Conservation (phyloP, 768 basidiomycete genomes). For the Gautieria morchelliformis region DNA sequence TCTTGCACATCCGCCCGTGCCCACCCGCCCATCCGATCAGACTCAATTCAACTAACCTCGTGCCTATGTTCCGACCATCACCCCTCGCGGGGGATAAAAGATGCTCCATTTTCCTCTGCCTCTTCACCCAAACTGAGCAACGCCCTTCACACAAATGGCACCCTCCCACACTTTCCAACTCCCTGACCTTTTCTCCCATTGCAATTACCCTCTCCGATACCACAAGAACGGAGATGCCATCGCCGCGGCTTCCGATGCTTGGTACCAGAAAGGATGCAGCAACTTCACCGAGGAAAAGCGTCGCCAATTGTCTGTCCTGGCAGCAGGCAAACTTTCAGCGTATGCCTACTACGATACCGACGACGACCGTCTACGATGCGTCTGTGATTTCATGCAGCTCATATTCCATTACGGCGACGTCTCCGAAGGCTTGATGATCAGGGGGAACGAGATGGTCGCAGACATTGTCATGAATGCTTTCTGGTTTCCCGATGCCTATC, state of each 20-base stretch:
- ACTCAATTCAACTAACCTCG: too few relatives aligned
- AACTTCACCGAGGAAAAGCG: slow-evolving; percentile 14
- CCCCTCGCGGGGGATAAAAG: too few relatives aligned
- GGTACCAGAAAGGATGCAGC: slow-evolving; percentile 18
- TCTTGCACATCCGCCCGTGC: too few relatives aligned
- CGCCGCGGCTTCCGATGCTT: slow-evolving; percentile 37
- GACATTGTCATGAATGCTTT: slow-evolving; percentile 23
- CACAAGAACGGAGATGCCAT: slow-evolving; percentile 36
- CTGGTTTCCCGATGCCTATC: slow-evolving; percentile 18
- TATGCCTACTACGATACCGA: slow-evolving; percentile 50
- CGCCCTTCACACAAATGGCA: too few relatives aligned
- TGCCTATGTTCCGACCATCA: too few relatives aligned
- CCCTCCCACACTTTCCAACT: not conserved
- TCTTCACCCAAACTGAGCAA: too few relatives aligned
- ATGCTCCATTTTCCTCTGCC: too few relatives aligned
- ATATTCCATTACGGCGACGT: slow-evolving; percentile 24
- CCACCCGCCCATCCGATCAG: too few relatives aligned
- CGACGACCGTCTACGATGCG: slow-evolving; percentile 47
- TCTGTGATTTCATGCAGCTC: slow-evolving; percentile 56
- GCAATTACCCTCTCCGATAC: slow-evolving; percentile 35
- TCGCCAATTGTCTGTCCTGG: slow-evolving; percentile 39
- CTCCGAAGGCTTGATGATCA: slow-evolving; percentile 4
- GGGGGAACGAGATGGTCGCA: slow-evolving; percentile 13
- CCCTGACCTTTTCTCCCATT: slow-evolving; percentile 35
- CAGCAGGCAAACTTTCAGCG: slow-evolving; percentile 58